phyloP scores from a whole-genome alignment of 2,329 filamentous ascomycete genomes.

The Xylariales sp. region DNA sequence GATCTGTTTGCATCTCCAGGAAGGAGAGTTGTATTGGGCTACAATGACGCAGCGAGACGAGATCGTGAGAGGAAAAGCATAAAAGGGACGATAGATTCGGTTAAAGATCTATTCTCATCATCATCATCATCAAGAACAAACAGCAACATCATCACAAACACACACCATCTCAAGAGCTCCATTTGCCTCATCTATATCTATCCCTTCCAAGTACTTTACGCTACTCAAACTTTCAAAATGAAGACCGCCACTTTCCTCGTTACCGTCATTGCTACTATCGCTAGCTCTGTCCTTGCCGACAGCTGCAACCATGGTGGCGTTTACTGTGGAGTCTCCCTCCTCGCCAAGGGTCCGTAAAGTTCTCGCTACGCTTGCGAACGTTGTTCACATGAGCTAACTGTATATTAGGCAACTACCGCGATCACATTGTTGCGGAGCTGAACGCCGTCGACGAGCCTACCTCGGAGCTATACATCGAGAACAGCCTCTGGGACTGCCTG shows the following conservation, averaged over 20 bases:
- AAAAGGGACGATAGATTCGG: too few relatives aligned
- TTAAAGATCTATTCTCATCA: too few relatives aligned
- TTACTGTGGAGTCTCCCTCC: slow-evolving; percentile 7
- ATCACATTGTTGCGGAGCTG: slow-evolving; percentile 7
- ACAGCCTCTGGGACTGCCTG: slow-evolving; percentile 7
- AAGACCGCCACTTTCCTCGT: slow-evolving; percentile 3
- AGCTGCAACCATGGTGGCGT: slow-evolving; percentile 9
- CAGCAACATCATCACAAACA: too few relatives aligned
- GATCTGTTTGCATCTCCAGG: too few relatives aligned
- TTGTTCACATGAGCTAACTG: neutral
- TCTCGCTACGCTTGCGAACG: neutral
- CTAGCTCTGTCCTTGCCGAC: slow-evolving; percentile 6
- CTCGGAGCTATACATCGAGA: slow-evolving; percentile 7
- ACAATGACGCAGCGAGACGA: too few relatives aligned
- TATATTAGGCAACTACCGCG: slow-evolving; percentile 8
- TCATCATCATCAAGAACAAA: too few relatives aligned
- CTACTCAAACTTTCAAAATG: too few relatives aligned
- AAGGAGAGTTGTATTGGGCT: too few relatives aligned
- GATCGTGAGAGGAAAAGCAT: too few relatives aligned
- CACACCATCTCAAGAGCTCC: too few relatives aligned
- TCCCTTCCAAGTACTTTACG: too few relatives aligned
- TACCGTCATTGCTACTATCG: slow-evolving; percentile 1
- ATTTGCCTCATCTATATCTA: too few relatives aligned
- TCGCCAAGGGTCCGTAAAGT: slow-evolving; percentile 4
- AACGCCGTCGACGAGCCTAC: neutral